These are phyloP conservation scores for Botrytis medusae DNA, from an alignment of 2,329 filamentous ascomycete species.

Conservation along the genomic window DNA sequence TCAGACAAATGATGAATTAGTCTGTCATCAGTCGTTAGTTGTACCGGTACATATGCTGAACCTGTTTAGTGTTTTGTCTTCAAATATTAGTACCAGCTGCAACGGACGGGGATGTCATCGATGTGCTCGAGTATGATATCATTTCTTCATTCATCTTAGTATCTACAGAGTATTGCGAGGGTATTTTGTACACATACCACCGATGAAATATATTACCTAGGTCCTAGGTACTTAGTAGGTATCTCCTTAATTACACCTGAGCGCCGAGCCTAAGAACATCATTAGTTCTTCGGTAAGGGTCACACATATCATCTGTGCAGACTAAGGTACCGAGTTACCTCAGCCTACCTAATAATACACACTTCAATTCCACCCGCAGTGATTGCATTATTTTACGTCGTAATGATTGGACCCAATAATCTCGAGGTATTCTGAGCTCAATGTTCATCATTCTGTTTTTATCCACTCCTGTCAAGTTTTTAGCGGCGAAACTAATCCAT, in stretches of 20 bases:
- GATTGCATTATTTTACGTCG: not conserved
- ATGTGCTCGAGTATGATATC: slow-evolving; percentile 12
- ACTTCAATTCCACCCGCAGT: not conserved
- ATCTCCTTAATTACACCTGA: not conserved
- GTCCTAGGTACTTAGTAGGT: not conserved
- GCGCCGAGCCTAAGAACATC: not conserved
- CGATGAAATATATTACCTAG: not conserved
- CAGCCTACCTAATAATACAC: not conserved
- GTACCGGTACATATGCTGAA: not conserved
- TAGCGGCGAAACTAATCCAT: not conserved
- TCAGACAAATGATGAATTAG: not conserved
- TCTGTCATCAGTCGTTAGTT: not conserved
- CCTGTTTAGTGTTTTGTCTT: not conserved
- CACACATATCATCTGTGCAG: not conserved
- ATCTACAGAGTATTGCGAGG: too few relatives aligned
- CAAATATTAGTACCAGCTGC: not conserved
- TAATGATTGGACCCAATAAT: not conserved
- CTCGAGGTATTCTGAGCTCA: not conserved
- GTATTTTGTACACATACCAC: not conserved
- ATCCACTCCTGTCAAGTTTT: not conserved
- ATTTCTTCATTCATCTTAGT: not conserved
- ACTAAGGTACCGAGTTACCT: not conserved
- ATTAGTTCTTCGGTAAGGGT: not conserved
- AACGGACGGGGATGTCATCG: not conserved
- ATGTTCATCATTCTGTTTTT: not conserved